These are phyloP conservation scores for Rhodamnia rubescens DNA, from an alignment of 345 rosid species.

Conservation along the genomic window DNA sequence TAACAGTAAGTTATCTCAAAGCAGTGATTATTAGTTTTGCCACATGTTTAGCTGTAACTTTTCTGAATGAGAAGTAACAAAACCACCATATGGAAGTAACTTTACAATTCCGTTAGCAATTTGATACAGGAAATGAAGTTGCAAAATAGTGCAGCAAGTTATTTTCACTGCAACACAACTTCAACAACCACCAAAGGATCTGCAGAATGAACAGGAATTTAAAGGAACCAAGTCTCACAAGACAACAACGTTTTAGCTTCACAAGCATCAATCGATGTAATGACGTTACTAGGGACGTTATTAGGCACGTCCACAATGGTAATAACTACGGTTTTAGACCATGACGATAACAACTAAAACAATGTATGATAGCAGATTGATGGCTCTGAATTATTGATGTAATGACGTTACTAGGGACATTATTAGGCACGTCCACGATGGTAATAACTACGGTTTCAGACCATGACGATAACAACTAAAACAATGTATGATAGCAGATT, in stretches of 20 bases:
- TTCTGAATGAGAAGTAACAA: background rate
- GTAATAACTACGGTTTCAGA: background rate
- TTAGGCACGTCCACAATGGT: background rate
- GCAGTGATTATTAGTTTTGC: background rate
- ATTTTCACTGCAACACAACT: background rate
- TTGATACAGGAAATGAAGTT: background rate
- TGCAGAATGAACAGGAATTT: background rate
- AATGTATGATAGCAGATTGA: background rate
- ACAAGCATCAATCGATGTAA: background rate
- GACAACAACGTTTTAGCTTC: background rate
- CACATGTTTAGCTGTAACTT: background rate
- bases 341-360: background rate
- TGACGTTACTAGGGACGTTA: background rate
- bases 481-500: background rate
- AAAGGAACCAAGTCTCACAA: background rate
- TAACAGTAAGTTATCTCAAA: background rate
- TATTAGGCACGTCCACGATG: background rate
- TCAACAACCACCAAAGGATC: background rate
- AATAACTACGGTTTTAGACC: background rate
- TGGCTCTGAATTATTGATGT: too few species aligned
- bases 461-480: background rate
- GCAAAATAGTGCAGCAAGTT: background rate
- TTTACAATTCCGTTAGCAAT: background rate
- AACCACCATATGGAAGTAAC: background rate
- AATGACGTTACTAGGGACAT: background rate